These are phyloP conservation scores for Serendipita vermifera DNA, from an alignment of 768 basidiomycete species.

Conservation along the genomic window DNA sequence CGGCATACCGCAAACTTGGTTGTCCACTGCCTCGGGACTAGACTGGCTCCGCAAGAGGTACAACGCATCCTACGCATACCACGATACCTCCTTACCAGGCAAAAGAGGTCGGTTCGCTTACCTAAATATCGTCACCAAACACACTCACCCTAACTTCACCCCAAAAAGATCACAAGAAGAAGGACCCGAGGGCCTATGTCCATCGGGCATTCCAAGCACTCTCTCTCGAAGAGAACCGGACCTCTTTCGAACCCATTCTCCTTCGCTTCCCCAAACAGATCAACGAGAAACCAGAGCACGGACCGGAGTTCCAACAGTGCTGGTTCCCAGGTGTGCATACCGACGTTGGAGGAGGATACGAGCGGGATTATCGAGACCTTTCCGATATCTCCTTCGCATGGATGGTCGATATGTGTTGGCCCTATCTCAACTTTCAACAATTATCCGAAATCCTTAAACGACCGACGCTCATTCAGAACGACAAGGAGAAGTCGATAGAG, in stretches of 20 bases:
- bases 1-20: neutral
- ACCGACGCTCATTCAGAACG: no score
- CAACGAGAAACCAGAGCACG: neutral
- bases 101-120: neutral
- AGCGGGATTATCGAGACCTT: neutral
- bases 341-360: conserved; percentile 17
- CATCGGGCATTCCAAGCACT: conserved; percentile 20
- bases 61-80: neutral
- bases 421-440: no score
- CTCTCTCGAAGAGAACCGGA: conserved; percentile 20
- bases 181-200: conserved; percentile 5
- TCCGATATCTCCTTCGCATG: no score
- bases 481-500: no score
- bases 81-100: neutral
- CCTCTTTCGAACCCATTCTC: conserved; percentile 19
- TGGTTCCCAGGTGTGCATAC: conserved; percentile 22
- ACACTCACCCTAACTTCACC: neutral
- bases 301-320: conserved; percentile 10
- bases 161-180: neutral
- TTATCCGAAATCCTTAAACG: no score
- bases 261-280: conserved; percentile 13
- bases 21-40: neutral
- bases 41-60: no score
- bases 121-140: neutral
- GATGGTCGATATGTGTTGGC: no score